A percentile compares a stretch with the other conserved stretches of the same genome.
These are phyloP conservation scores for Viridothelium virens DNA, from an alignment of 495 filamentous ascomycete genomes.

Conservation along the genomic window DNA sequence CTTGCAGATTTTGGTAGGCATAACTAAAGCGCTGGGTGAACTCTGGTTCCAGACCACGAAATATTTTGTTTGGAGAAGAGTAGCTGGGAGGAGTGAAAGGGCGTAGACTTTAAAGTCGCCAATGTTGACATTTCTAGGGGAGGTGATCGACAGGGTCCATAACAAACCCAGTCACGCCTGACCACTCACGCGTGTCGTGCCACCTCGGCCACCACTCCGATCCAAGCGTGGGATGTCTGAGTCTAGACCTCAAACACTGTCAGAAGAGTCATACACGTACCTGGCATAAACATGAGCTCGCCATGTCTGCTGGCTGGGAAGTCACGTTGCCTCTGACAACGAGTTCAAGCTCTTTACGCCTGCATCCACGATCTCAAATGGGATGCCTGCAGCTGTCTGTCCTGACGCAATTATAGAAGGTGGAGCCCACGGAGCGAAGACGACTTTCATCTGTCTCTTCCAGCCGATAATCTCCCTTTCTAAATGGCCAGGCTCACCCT, in stretches of 20 bases:
- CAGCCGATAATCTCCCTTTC: slow-evolving; percentile 37
- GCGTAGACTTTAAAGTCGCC: too few relatives aligned
- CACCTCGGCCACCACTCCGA: neutral
- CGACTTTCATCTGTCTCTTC: slow-evolving; percentile 66
- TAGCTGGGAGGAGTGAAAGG: too few relatives aligned
- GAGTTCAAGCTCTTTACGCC: slow-evolving; percentile 37
- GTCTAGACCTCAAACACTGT: neutral
- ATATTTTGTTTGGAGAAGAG: too few relatives aligned
- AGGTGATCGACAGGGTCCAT: neutral
- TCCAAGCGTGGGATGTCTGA: neutral
- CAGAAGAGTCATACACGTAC: neutral
- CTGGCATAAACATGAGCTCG: neutral
- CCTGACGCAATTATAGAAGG: slow-evolving; percentile 21
- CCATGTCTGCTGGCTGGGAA: neutral
- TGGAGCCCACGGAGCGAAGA: slow-evolving; percentile 62
- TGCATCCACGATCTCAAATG: slow-evolving; percentile 51
- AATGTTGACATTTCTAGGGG: neutral
- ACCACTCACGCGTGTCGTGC: neutral
- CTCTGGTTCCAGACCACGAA: too few relatives aligned
- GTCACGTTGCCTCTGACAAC: neutral
- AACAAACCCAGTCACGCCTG: neutral
- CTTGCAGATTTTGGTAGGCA: neutral
- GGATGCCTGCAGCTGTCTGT: slow-evolving; percentile 40
- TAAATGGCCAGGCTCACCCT: slow-evolving; percentile 20
- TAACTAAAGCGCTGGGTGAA: neutral